phyloP scores from a whole-genome alignment of 2,329 filamentous ascomycete species.

The Curvularia verruculosa region DNA sequence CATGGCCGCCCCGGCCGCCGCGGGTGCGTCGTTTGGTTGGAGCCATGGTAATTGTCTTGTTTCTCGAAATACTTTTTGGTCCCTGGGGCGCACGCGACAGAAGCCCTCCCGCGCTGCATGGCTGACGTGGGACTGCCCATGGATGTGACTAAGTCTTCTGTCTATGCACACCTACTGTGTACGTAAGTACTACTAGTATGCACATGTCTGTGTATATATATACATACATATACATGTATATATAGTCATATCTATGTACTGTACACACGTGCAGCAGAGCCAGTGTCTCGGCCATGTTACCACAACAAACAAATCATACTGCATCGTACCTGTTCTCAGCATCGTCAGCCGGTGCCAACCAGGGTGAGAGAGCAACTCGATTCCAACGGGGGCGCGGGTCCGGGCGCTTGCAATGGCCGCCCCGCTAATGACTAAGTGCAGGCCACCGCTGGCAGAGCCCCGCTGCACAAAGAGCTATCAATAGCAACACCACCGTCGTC shows the following conservation, averaged over 20 bases:
- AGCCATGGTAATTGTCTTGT: neutral
- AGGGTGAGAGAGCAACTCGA: neutral
- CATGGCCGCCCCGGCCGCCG: conserved; percentile 10
- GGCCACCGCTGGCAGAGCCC: conserved; percentile 20
- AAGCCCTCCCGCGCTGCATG: conserved; percentile 14
- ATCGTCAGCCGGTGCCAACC: conserved; percentile 2
- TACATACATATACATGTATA: too few species aligned
- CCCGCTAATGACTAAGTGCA: conserved; percentile 13
- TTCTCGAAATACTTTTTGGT: conserved; percentile 5
- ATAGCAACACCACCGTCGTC: conserved; percentile 17
- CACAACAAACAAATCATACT: too few species aligned
- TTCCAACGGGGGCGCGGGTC: conserved; percentile 4
- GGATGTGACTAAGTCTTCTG: too few species aligned
- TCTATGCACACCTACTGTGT: too few species aligned
- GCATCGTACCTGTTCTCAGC: conserved; percentile 16
- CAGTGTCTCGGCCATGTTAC: too few species aligned
- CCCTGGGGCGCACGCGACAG: conserved; percentile 33
- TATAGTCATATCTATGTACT: too few species aligned
- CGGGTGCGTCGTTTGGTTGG: neutral
- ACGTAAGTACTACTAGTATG: too few species aligned
- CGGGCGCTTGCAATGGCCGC: conserved; percentile 12
- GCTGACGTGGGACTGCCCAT: conserved; percentile 38
- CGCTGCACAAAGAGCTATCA: conserved; percentile 22
- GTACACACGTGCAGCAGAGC: too few species aligned
- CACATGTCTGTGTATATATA: too few species aligned